Evolutionary conservation across 2,329 filamentous ascomycete species (phyloP).

Genomic region (Talaromyces sp.): DNA sequence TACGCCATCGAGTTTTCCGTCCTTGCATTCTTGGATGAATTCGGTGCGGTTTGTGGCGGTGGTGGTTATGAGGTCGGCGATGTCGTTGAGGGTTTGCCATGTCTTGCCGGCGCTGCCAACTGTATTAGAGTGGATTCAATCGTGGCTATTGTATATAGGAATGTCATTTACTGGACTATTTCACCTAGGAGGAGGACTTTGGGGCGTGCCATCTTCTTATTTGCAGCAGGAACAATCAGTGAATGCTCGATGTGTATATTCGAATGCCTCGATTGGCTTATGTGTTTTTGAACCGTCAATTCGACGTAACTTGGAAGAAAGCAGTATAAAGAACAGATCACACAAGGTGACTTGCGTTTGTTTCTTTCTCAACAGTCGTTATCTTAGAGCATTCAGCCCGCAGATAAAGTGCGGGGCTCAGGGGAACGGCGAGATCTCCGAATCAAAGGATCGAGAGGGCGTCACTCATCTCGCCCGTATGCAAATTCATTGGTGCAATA

Average conservation of each 20-base stretch:
- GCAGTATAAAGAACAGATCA: not conserved
- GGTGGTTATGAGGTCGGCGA: slow-evolving; percentile 64
- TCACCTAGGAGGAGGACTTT: slow-evolving; percentile 62
- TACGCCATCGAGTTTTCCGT: slow-evolving; percentile 63
- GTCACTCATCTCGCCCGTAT: not conserved
- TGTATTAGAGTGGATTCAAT: not conserved
- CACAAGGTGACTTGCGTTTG: not conserved
- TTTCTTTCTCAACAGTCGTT: not conserved
- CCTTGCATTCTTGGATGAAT: slow-evolving; percentile 65
- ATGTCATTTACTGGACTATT: slow-evolving; percentile 59
- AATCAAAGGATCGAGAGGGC: not conserved
- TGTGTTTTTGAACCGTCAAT: too few relatives aligned
- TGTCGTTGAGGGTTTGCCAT: slow-evolving; percentile 58
- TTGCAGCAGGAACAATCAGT: not conserved
- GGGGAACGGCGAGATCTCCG: slow-evolving; percentile 7
- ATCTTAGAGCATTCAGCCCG: not conserved
- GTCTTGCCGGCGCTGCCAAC: slow-evolving; percentile 53
- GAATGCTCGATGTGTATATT: not conserved
- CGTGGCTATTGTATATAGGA: not conserved
- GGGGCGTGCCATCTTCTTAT: slow-evolving; percentile 40
- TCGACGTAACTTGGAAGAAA: too few relatives aligned
- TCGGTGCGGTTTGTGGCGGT: slow-evolving; percentile 59
- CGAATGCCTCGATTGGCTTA: not conserved
- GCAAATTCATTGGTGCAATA: not conserved
- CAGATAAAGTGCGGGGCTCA: not conserved